Percentiles rank a stretch among this genome's conserved stretches.
Evolutionary conservation across 2,329 filamentous ascomycete species (phyloP).

Genomic region (Diaporthe ilicicola): DNA sequence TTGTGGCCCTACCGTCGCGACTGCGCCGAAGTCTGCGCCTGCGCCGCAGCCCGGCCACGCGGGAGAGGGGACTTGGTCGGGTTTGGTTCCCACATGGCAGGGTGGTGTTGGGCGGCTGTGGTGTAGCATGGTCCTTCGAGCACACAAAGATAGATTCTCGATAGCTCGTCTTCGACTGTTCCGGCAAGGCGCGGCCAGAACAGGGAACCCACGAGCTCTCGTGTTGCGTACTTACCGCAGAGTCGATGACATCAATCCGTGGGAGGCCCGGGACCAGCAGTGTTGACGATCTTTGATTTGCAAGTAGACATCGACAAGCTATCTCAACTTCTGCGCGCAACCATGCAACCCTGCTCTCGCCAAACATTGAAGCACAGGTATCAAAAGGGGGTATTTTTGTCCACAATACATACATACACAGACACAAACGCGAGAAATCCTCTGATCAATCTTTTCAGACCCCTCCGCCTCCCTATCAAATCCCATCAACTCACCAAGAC

Average conservation of each 20-base stretch:
- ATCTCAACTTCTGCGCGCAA: not conserved
- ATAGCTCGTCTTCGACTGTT: not conserved
- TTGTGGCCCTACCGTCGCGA: not conserved
- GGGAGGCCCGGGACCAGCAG: not conserved
- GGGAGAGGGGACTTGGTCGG: not conserved
- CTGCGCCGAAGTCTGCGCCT: slow-evolving; percentile 20
- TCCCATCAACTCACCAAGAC: not conserved
- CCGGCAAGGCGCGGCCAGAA: not conserved
- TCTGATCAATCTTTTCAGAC: slow-evolving; percentile 25
- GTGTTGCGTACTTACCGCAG: not conserved
- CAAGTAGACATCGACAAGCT: not conserved
- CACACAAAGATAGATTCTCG: slow-evolving; percentile 13
- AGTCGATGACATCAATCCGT: not conserved
- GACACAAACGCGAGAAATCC: not conserved
- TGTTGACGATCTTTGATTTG: not conserved
- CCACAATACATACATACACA: not conserved
- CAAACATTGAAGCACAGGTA: not conserved
- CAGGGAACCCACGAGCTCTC: not conserved
- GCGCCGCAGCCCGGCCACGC: slow-evolving; percentile 22
- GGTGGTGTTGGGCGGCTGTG: not conserved
- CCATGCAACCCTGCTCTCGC: not conserved
- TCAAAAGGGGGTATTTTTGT: slow-evolving; percentile 12
- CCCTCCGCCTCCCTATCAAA: not conserved
- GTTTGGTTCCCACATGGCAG: not conserved
- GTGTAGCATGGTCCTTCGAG: not conserved